A percentile compares a stretch with the other conserved stretches of the same genome.
These are phyloP conservation scores for Salix koriyanagi DNA, from an alignment of 345 rosid genomes.

Conservation along the genomic window DNA sequence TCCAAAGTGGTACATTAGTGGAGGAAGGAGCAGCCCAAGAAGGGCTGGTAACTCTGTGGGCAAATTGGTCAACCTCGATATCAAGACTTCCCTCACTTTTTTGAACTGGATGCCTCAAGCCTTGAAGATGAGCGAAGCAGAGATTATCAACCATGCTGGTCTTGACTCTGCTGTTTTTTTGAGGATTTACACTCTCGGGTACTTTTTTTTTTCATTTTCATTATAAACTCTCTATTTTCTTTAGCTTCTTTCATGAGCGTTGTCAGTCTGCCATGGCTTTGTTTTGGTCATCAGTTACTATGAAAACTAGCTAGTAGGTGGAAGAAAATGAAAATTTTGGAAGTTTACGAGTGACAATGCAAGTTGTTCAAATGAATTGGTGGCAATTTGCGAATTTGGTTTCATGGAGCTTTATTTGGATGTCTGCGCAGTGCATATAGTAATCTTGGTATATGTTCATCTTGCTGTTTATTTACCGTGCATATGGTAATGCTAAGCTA, in stretches of 20 bases:
- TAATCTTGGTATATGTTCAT: background rate
- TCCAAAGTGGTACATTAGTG: conserved; percentile 74
- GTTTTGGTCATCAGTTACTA: background rate
- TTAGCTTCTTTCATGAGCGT: background rate
- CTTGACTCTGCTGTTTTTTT: conserved; percentile 92
- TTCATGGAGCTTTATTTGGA: background rate
- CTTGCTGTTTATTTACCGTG: background rate
- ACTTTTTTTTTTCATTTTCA: background rate
- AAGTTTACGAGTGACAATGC: background rate
- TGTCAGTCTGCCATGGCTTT: background rate
- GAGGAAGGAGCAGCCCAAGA: conserved; percentile 68
- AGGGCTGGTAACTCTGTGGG: conserved; percentile 53
- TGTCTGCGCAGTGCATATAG: background rate
- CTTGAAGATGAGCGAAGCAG: conserved; percentile 69
- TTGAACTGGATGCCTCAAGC: conserved; percentile 99
- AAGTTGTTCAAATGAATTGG: background rate
- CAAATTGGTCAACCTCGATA: conserved; percentile 77
- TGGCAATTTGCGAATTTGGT: background rate
- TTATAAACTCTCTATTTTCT: background rate
- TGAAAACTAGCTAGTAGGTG: background rate
- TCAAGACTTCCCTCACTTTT: conserved; percentile 71
- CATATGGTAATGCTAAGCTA: no score
- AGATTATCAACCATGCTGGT: conserved; percentile 85
- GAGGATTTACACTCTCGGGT: conserved; percentile 92
- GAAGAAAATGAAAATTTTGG: background rate